Base-by-base conservation (phyloP, 441 rosid species). In the Pelargonium australe region DNA sequence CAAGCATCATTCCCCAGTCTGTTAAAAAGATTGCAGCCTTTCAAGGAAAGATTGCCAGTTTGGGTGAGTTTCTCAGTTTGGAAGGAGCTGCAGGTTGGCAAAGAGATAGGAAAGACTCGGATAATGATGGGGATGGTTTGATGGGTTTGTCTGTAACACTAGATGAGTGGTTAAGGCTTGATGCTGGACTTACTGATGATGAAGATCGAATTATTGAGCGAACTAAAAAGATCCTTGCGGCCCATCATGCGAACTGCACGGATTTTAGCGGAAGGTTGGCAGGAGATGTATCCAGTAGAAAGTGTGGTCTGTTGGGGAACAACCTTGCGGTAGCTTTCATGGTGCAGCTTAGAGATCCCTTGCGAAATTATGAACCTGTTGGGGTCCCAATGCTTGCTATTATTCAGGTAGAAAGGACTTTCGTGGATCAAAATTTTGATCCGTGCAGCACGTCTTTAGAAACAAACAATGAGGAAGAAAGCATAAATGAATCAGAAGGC, bases 321-420 rank as follows among this genome's bases (percentile, higher is more conserved):
- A 81, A 81, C 76, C 73, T 88, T 62, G 80, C 84, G 2, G 17
- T 90, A 31, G 86, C 83, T 68, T 40, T 85, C 65, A 83, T 25
- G 83, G 78, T 87, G 73, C 78, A 83, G 77, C 92, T 87, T 71
- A 83, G 92, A 75, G 95, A 90, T 70, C 92, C 91, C 66, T 77
- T 74, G 17, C 82, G 79, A 73, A 78, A 80, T 75, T 84, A 81
- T 67, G 95, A 88, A 70, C 83, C 94, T 43, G 89, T 88, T 63
- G 95, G 92, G 62, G 81, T 83, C 40, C 81, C 89, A 68, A 90
- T 90, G 92, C 88, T 90, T 73, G 90, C 85, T 61, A 66, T 88
- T 58, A 66, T 90, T 64, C 88, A 85, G 72, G 82, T 84, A 55
- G 87, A 85, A 79, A 84, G 87, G 73, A 62, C 72, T 37, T 16